Evolutionary conservation across 2,329 filamentous ascomycete genomes (phyloP).

Genomic region (Chaetomium globosum): DNA sequence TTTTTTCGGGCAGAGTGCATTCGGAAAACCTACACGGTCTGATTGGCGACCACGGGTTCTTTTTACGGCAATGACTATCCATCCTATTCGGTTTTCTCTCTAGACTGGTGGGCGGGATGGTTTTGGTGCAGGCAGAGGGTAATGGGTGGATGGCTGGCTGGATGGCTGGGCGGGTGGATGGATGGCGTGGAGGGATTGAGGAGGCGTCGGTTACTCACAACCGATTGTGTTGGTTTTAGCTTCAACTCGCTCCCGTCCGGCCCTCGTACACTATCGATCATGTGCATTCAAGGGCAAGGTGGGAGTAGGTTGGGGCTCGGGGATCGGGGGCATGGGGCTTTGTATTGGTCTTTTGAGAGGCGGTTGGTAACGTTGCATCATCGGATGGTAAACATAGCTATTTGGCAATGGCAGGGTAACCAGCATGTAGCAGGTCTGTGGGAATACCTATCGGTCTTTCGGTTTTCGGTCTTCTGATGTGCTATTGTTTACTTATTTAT

Average conservation of each 20-base stretch:
- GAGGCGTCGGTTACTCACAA: neutral
- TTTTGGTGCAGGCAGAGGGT: neutral
- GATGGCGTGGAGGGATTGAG: neutral
- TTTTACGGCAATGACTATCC: neutral
- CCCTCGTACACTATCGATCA: no score
- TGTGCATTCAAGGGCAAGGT: no score
- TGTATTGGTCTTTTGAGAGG: neutral
- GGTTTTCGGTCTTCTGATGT: neutral
- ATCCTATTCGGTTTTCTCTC: neutral
- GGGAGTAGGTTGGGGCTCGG: neutral
- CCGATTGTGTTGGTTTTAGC: neutral
- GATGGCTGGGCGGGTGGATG: neutral
- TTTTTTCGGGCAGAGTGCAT: neutral
- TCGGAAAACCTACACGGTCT: neutral
- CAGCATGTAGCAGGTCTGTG: neutral
- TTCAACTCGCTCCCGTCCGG: neutral
- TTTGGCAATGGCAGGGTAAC: constrained; percentile 2
- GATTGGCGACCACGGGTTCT: neutral
- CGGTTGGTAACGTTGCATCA: neutral
- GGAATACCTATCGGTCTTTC: neutral
- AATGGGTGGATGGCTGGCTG: neutral
- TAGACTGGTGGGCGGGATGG: constrained; percentile 3
- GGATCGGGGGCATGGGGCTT: neutral
- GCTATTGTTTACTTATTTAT: neutral
- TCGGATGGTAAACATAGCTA: neutral